A percentile compares a stretch with the other conserved stretches of the same genome.
These are phyloP conservation scores for Mycosphaerella sp. DNA, from an alignment of 2,329 filamentous ascomycete genomes.

Conservation along the genomic window DNA sequence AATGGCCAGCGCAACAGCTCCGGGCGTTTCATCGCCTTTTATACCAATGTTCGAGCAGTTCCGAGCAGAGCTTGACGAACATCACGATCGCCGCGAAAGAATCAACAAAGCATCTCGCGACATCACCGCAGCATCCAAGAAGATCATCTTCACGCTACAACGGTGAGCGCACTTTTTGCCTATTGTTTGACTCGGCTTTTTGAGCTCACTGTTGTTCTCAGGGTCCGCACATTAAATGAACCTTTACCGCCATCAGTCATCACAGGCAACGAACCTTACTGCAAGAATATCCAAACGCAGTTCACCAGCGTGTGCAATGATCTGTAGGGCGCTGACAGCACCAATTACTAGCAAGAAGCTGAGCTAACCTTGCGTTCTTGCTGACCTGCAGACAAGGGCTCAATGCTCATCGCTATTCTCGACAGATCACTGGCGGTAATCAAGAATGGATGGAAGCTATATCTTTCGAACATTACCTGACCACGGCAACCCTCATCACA, in stretches of 20 bases:
- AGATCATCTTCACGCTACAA: constrained; percentile 87
- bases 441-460: constrained; percentile 94
- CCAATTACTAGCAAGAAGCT: background rate
- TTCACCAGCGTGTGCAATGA: constrained; percentile 65
- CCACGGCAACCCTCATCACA: constrained; percentile 66
- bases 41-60: constrained; percentile 76
- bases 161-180: constrained; percentile 46
- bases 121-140: constrained; percentile 91
- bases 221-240: constrained; percentile 55
- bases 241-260: constrained; percentile 62
- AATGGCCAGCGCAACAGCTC: constrained; percentile 16
- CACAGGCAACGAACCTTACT: constrained; percentile 62
- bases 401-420: constrained; percentile 75
- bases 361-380: background rate
- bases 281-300: constrained; percentile 62
- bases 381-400: constrained; percentile 48
- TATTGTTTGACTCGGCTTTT: too few species aligned
- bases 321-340: constrained; percentile 36
- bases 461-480: constrained; percentile 81
- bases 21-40: constrained; percentile 37
- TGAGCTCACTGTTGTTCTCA: constrained; percentile 32
- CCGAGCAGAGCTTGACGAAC: constrained; percentile 81
- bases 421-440: constrained; percentile 69
- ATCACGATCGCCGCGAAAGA: constrained; percentile 85
- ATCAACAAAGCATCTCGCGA: constrained; percentile 88